Base-by-base conservation (phyloP, 768 basidiomycete species). In the Gautieria morchelliformis region DNA sequence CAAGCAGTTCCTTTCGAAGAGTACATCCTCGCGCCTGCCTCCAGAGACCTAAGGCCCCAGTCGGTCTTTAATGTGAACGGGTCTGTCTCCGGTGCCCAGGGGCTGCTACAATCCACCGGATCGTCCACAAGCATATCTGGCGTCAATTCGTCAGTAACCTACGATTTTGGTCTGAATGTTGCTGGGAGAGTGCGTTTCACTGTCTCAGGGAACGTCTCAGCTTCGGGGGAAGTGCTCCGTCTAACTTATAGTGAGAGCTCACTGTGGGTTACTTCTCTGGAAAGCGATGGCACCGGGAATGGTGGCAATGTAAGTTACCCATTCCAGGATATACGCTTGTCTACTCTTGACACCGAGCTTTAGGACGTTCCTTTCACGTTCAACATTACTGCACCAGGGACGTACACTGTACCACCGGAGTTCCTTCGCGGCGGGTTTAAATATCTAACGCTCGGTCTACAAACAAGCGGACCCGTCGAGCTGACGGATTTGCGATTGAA, bases 341-440 rank as follows among this genome's bases (percentile, higher is more conserved):
- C 24, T n/a, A 19, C 17, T 32, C 10, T 8, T 33, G 35, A 20
- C 44, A 8, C 24, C 41, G 22, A 40, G n/a, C 19, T 44, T 27
- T 33, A 55, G 53, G 53, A 55, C 20, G 5, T 54, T 15, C 53
- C 41, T 35, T 55, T 41, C 32, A 46, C 20, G 8, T 55, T 55
- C 22, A 41, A 45, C 17, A 46, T 35, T 5, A 45, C 19, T 20
- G 9, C 19, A 27, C 40, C 62, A 0, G 78, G 78, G 0, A 64
- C 67, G 45, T 82, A 78, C 78, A 76, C 72, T 0, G 79, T 81
- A 59, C 78, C 79, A 2, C 60, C 72, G 1, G 65, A 66, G 4
- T 65, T 68, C 1, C 65, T 82, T 14, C 68, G 80, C 7, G 81
- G 80, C 4, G 80, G 80, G 3, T 81, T 78, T 59, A 72, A 80